Percentiles rank a stretch among this genome's conserved stretches.
phyloP scores from a whole-genome alignment of 2,329 filamentous ascomycete species.

The Didymosphaeria variabile region DNA sequence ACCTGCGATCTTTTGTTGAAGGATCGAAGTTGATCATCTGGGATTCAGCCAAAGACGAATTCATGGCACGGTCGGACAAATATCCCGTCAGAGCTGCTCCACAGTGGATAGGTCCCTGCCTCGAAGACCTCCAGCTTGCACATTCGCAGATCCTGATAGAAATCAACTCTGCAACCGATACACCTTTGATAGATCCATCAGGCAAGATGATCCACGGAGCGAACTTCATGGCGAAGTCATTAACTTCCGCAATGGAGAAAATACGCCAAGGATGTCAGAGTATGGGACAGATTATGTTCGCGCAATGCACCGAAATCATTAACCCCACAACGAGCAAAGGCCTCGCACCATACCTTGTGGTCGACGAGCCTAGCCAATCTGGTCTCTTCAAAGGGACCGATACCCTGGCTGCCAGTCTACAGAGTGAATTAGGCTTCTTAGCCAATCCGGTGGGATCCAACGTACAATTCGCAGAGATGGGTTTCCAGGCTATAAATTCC shows the following conservation, averaged over 20 bases:
- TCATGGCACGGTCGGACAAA: slow-evolving; percentile 61
- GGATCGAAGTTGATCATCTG: slow-evolving; percentile 33
- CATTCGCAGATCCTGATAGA: slow-evolving; percentile 66
- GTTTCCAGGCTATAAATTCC: slow-evolving; percentile 73
- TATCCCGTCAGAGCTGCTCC: slow-evolving; percentile 71
- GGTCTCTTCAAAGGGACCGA: slow-evolving; percentile 73
- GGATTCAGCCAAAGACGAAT: slow-evolving; percentile 10
- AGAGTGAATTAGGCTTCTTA: slow-evolving; percentile 69
- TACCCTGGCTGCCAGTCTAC: slow-evolving; percentile 71
- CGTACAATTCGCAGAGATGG: slow-evolving; percentile 72
- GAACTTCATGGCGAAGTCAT: slow-evolving; percentile 71
- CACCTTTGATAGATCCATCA: slow-evolving; percentile 65
- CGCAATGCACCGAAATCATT: slow-evolving; percentile 70
- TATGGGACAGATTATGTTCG: slow-evolving; percentile 70
- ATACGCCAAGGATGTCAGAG: slow-evolving; percentile 60
- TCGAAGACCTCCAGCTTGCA: slow-evolving; percentile 70
- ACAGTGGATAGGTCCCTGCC: slow-evolving; percentile 73
- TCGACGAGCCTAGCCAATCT: slow-evolving; percentile 66
- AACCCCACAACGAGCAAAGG: slow-evolving; percentile 68
- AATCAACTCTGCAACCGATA: slow-evolving; percentile 74
- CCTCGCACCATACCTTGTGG: slow-evolving; percentile 68
- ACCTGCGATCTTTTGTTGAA: slow-evolving; percentile 30
- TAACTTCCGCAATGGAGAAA: slow-evolving; percentile 74
- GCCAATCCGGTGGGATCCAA: slow-evolving; percentile 70
- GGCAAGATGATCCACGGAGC: slow-evolving; percentile 66